Conservation (phyloP, 106 monocot species). For the Dendrobium catenatum region DNA sequence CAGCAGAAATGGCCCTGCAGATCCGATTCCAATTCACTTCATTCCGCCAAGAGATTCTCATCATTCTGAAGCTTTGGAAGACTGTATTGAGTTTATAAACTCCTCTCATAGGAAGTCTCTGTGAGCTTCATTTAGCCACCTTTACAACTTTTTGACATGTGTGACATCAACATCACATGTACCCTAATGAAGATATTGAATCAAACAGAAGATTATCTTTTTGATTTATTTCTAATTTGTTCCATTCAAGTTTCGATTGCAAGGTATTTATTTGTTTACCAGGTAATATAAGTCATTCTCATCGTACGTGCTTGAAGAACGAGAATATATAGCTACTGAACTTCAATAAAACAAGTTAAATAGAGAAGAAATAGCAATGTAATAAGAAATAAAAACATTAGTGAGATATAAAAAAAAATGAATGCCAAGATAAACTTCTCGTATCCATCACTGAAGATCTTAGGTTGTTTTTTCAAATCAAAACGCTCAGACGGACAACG, state of each 20-base stretch:
- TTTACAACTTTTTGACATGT: no score
- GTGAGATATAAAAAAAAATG: background rate
- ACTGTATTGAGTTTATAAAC: conserved; percentile 39
- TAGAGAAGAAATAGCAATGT: no score
- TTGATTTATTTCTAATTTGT: background rate
- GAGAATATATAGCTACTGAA: no score
- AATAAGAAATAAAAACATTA: no score
- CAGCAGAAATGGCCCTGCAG: background rate
- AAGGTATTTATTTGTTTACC: no score
- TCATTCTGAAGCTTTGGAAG: conserved; percentile 26
- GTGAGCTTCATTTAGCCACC: background rate
- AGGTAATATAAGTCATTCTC: no score
- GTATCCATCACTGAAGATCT: background rate
- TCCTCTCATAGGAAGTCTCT: conserved; percentile 17
- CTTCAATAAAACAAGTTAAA: no score
- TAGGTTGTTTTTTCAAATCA: background rate
- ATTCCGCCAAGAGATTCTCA: conserved; percentile 19
- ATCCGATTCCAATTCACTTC: background rate
- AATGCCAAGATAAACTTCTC: background rate
- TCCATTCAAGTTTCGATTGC: no score
- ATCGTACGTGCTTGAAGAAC: no score
- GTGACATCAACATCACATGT: background rate
- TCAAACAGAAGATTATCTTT: background rate
- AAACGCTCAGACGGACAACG: background rate
- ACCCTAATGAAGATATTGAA: background rate